Conservation (phyloP, 371 early-diverging fungal species). For the Syncephalis plumigaleata region DNA sequence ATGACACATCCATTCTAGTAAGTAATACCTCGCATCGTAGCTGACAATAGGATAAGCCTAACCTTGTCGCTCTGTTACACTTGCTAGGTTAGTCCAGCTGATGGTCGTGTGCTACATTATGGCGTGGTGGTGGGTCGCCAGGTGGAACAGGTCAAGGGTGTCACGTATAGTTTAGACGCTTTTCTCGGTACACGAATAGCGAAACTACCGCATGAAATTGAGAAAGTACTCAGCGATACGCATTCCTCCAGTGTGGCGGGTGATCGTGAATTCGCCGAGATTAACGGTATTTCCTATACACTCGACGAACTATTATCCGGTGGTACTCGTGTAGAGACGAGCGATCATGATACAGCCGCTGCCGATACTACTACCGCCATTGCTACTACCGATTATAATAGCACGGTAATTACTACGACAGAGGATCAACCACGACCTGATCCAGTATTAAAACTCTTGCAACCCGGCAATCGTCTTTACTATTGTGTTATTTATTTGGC, state of each 20-base stretch:
- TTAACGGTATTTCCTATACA: conserved; percentile 84
- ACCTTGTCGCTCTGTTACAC: background rate
- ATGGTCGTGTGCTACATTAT: conserved; percentile 77
- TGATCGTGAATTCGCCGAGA: conserved; percentile 61
- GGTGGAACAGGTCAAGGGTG: conserved; percentile 88
- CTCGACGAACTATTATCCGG: conserved; percentile 64
- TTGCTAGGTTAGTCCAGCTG: conserved; percentile 61
- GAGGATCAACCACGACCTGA: background rate
- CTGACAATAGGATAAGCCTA: background rate
- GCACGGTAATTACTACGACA: background rate
- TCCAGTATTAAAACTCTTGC: conserved; percentile 17
- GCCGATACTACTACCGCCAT: background rate
- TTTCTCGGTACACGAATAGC: conserved; percentile 44
- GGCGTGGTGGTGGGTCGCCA: conserved; percentile 58
- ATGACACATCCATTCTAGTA: conserved; percentile 44
- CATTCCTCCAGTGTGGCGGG: conserved; percentile 32
- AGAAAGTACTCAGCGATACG: conserved; percentile 18
- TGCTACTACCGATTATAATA: no score
- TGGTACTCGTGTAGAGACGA: conserved; percentile 11
- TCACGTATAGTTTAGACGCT: conserved; percentile 74
- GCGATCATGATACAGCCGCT: conserved; percentile 8
- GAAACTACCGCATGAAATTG: background rate
- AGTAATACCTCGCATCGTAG: conserved; percentile 5
- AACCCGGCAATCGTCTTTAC: conserved; percentile 54
- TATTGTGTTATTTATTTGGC: conserved; percentile 88